Evolutionary conservation across 2,329 filamentous ascomycete genomes (phyloP).

Genomic region (Aspergillus floridensis): DNA sequence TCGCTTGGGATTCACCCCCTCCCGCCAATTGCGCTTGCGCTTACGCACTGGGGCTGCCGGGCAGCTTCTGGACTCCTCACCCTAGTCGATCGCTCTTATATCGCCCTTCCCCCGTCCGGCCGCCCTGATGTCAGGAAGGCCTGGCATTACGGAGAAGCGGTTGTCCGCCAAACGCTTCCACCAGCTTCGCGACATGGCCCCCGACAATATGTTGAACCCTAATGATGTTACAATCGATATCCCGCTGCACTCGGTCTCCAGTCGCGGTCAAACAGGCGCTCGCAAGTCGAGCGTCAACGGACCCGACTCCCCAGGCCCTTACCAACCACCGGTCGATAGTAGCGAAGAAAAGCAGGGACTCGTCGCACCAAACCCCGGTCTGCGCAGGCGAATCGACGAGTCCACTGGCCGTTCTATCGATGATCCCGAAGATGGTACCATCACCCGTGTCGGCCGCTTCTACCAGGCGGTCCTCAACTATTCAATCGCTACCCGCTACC

Average conservation of each 20-base stretch:
- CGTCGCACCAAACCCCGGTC: conserved; percentile 20
- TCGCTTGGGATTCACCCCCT: not conserved
- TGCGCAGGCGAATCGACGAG: conserved; percentile 35
- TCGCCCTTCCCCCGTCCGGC: not conserved
- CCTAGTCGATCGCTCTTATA: not conserved
- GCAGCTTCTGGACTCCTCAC: conserved; percentile 1
- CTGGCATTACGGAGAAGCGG: conserved; percentile 39
- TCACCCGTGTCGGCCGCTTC: conserved; percentile 59
- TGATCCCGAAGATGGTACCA: conserved; percentile 51
- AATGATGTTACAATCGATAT: conserved; percentile 61
- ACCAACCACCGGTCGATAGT: conserved; percentile 25
- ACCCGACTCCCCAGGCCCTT: conserved; percentile 31
- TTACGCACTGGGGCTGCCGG: conserved; percentile 4
- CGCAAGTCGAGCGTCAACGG: conserved; percentile 39
- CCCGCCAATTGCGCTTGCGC: conserved; percentile 4
- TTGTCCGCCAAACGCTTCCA: conserved; percentile 48
- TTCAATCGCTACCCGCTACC: conserved; percentile 62
- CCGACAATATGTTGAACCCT: conserved; percentile 45
- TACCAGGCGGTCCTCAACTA: conserved; percentile 62
- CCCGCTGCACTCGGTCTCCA: conserved; percentile 57
- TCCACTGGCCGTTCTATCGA: conserved; percentile 34
- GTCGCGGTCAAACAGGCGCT: conserved; percentile 46
- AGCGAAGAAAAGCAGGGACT: conserved; percentile 33
- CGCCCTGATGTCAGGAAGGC: conserved; percentile 32
- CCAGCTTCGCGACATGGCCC: conserved; percentile 35